A percentile compares a stretch with the other conserved stretches of the same genome.
Conservation (phyloP, 192 early-diverging fungal genomes). For the Lunasporangiospora selenospora region DNA sequence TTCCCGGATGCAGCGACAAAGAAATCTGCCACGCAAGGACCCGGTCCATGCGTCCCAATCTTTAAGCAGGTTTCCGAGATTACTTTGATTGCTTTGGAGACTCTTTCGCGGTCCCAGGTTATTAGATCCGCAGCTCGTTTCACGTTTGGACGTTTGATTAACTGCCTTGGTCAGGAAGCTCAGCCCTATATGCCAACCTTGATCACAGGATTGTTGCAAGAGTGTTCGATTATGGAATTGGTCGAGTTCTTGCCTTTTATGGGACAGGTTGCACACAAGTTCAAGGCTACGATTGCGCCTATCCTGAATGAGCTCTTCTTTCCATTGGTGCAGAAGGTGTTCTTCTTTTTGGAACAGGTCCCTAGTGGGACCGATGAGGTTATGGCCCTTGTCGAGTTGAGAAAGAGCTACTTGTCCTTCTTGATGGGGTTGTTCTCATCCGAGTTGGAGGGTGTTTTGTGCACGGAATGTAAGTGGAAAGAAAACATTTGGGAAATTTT, state of each 20-base stretch:
- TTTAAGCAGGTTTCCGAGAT: constrained; percentile 85
- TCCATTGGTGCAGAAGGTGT: constrained; percentile 84
- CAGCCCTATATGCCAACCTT: constrained; percentile 82
- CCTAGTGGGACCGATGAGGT: constrained; percentile 90
- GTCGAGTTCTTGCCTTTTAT: constrained; percentile 89
- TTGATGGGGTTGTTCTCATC: constrained; percentile 81
- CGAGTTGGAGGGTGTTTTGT: constrained; percentile 77
- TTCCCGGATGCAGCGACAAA: constrained; percentile 48
- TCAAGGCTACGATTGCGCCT: constrained; percentile 77
- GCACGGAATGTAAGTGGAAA: constrained; percentile 67
- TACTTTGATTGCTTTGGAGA: constrained; percentile 73
- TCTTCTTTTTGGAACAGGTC: constrained; percentile 82
- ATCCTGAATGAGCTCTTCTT: constrained; percentile 79
- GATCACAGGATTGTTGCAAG: constrained; percentile 78
- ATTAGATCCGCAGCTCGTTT: constrained; percentile 76
- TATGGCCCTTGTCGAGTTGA: constrained; percentile 75
- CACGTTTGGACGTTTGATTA: constrained; percentile 88
- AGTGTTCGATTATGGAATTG: constrained; percentile 79
- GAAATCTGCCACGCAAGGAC: constrained; percentile 40
- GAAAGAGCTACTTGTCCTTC: constrained; percentile 84
- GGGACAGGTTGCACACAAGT: constrained; percentile 86
- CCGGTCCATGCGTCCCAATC: constrained; percentile 67
- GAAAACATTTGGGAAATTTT: neutral
- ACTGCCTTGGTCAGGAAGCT: constrained; percentile 82
- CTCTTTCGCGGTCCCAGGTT: constrained; percentile 62